Conservation (phyloP, 495 filamentous ascomycete species). For the Xylaria intraflava region DNA sequence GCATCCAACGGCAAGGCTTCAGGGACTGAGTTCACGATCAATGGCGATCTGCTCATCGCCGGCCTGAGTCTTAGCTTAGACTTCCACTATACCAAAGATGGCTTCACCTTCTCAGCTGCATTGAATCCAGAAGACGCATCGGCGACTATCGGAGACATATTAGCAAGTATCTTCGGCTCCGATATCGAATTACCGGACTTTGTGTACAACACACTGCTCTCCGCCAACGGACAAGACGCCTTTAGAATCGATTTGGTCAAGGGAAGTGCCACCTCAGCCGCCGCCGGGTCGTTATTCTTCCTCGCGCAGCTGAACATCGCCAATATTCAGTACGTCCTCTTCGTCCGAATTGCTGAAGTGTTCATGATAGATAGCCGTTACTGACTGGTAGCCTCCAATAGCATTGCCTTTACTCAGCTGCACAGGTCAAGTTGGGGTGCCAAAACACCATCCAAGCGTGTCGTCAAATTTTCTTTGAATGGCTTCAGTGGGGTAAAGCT, state of each 20-base stretch:
- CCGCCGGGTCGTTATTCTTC: conserved; percentile 6
- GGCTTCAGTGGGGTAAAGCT: conserved; percentile 14
- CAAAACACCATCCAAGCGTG: conserved; percentile 11
- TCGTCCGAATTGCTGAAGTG: no score
- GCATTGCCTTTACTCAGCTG: conserved; percentile 13
- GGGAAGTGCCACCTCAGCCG: no score
- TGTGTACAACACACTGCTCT: neutral
- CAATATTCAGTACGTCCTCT: no score
- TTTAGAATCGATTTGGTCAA: neutral
- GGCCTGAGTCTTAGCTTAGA: no score
- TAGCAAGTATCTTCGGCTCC: neutral
- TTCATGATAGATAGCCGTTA: no score
- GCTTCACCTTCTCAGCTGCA: neutral
- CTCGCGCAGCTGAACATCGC: conserved; percentile 6
- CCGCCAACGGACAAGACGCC: neutral
- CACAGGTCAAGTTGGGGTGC: conserved; percentile 2
- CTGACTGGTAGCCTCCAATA: no score
- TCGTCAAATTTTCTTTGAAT: conserved; percentile 14
- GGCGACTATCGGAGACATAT: conserved; percentile 1
- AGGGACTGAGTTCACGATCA: no score
- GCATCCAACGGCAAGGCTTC: neutral
- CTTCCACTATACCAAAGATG: neutral
- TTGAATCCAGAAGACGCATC: neutral
- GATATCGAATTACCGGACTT: conserved; percentile 1
- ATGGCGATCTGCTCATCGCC: no score